Base-by-base conservation (phyloP, 306 rosid genomes). In the Albizia julibrissin region DNA sequence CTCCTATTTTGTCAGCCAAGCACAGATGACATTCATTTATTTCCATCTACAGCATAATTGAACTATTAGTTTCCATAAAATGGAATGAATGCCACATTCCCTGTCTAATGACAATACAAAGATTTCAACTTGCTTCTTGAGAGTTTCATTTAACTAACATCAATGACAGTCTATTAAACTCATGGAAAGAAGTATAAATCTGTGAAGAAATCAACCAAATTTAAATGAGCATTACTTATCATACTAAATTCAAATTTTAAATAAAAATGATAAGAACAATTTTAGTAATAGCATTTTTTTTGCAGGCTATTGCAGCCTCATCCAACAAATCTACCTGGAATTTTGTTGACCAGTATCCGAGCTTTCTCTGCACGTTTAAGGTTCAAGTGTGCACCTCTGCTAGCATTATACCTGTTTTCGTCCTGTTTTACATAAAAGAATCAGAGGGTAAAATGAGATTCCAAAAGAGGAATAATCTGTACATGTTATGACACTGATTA, bases 281-380 rank as follows among this genome's bases (percentile, higher is more conserved):
- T 7, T 3, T 14, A 26, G 33, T 24, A 50, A 56, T 44, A 31
- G 68, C 22, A 16, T 59, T 44, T 54, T 54, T 76, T 61, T 44
- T 59, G 54, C 56, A 26, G 50, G 75, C 62, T 54, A 43, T 54
- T 18, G 72, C 64, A 77, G 26, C 81, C 82, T 52, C 69, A 50
- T 67, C 59, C 79, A 65, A 76, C 69, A 79, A 49, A 50, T 84
- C 42, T 85, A 92, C 98, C 95, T 80, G 99, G 97, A 83, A 96
- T 94, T 86, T 96, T 96, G 87, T 93, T 96, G 80, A 96, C 99
- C 84, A 96, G 81, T 86, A 96, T 87, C 77, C 99, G 91, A 66
- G 99, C 98, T 85, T 91, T 96, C 87, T 96, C 99, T 16, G 99
- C 99, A 75, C 99, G 97, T 82, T 96, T 96, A 81, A 96, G 97